A percentile compares a stretch with the other conserved stretches of the same genome.
phyloP scores from a whole-genome alignment of 1,284 basidiomycete species.

The Heliocybe sulcata region DNA sequence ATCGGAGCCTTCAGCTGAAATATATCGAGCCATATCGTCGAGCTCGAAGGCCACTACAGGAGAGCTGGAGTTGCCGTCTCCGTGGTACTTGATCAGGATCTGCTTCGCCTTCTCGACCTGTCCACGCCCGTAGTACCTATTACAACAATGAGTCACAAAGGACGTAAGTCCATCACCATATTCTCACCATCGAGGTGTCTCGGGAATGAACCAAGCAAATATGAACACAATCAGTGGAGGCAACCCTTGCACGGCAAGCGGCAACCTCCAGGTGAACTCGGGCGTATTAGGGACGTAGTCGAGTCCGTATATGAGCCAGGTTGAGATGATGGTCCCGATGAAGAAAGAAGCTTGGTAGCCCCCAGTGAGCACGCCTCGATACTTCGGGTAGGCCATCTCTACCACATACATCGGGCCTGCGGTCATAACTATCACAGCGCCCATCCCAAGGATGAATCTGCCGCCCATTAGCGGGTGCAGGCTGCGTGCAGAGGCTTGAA shows the following conservation, averaged over 20 bases:
- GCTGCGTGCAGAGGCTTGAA: neutral
- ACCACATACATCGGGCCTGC: slow-evolving; percentile 36
- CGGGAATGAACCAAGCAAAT: neutral
- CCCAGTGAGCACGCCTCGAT: slow-evolving; percentile 7
- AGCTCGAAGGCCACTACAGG: slow-evolving; percentile 28
- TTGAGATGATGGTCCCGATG: neutral
- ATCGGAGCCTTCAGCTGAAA: slow-evolving; percentile 32
- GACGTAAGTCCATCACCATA: neutral
- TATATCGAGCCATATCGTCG: slow-evolving; percentile 35
- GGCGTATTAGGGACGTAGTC: neutral
- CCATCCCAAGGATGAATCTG: slow-evolving; percentile 27
- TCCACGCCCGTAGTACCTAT: slow-evolving; percentile 16
- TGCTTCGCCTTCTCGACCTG: neutral
- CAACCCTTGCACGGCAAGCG: neutral
- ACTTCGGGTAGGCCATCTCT: slow-evolving; percentile 37
- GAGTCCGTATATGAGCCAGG: slow-evolving; percentile 1
- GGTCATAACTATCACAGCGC: slow-evolving; percentile 21
- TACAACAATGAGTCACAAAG: slow-evolving; percentile 8
- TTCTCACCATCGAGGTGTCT: neutral
- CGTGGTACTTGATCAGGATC: neutral
- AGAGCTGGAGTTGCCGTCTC: slow-evolving; percentile 16
- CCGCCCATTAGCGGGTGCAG: slow-evolving; percentile 17
- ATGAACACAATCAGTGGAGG: neutral
- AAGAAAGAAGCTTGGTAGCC: neutral
- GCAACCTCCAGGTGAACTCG: neutral